Percentiles rank a stretch among this genome's conserved stretches.
Evolutionary conservation across 768 basidiomycete genomes (phyloP).

Genomic region (Hypholoma sublateritium): DNA sequence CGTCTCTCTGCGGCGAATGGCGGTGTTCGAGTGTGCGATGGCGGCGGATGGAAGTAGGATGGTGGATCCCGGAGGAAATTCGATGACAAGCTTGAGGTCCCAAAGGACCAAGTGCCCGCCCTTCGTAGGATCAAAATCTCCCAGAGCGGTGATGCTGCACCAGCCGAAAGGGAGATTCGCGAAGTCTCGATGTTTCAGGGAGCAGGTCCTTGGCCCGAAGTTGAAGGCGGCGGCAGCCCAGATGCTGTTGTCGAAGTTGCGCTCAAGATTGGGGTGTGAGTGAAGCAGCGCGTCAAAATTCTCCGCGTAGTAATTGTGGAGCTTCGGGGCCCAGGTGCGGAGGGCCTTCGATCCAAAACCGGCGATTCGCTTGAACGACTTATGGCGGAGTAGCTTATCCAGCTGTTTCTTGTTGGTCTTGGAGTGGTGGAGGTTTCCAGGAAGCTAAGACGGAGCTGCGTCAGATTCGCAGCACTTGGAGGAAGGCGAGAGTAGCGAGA

Average conservation of each 20-base stretch:
- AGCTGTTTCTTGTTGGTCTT: background rate
- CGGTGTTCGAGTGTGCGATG: conserved; percentile 8
- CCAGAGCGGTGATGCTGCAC: conserved; percentile 5
- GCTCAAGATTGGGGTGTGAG: background rate
- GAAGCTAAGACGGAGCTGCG: background rate
- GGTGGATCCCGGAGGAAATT: conserved; percentile 7
- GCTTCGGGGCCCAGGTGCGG: conserved; percentile 2
- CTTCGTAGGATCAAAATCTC: background rate
- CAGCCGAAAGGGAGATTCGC: background rate
- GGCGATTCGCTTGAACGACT: conserved; percentile 6
- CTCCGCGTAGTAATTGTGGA: conserved; percentile 4
- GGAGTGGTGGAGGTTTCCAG: conserved; percentile 7
- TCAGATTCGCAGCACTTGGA: background rate
- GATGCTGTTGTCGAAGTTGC: conserved; percentile 5
- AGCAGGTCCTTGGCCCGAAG: conserved; percentile 4
- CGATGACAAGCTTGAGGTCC: background rate
- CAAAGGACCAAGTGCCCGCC: conserved; percentile 6
- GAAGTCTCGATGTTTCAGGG: background rate
- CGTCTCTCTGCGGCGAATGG: background rate
- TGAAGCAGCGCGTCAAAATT: background rate
- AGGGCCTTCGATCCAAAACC: conserved; percentile 7
- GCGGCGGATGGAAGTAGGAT: conserved; percentile 11
- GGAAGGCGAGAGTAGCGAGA: too few relatives aligned
- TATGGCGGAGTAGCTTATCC: background rate
- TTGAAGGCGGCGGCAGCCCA: background rate